These are phyloP conservation scores for Suillus subaureus DNA, from an alignment of 768 basidiomycete species.

Conservation along the genomic window DNA sequence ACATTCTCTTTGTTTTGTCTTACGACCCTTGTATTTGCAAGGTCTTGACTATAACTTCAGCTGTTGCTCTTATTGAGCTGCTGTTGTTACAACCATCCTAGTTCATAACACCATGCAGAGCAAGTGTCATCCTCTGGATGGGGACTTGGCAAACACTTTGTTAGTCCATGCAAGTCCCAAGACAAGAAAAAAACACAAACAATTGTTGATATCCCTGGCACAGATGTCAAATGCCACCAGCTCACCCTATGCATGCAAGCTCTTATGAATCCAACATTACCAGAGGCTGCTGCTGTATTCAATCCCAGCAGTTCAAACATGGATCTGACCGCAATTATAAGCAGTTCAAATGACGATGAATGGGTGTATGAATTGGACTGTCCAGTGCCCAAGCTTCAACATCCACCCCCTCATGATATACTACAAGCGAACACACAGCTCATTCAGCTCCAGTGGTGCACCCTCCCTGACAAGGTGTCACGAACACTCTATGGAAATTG, in stretches of 20 bases:
- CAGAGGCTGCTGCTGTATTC: not conserved
- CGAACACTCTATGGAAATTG: not conserved
- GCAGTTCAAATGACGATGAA: not conserved
- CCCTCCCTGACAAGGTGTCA: not conserved
- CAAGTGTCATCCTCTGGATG: not conserved
- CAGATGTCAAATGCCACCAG: not conserved
- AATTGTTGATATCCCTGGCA: not conserved
- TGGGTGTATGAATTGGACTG: not conserved
- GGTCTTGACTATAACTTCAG: too few species aligned
- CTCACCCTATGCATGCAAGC: not conserved
- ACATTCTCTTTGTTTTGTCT: too few species aligned
- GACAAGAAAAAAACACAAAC: constrained; percentile 10
- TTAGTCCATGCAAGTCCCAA: not conserved
- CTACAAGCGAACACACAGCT: too few species aligned
- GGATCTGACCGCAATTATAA: not conserved
- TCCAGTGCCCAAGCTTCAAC: too few species aligned
- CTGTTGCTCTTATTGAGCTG: too few species aligned
- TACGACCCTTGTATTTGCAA: too few species aligned
- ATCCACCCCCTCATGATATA: too few species aligned
- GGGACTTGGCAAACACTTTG: not conserved
- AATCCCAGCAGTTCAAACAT: not conserved
- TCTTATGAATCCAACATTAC: not conserved
- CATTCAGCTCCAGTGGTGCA: not conserved
- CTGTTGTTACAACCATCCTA: too few species aligned
- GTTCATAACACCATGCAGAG: too few species aligned